Evolutionary conservation across 768 basidiomycete species (phyloP).

Genomic region (Xerocomellus dryophilus): DNA sequence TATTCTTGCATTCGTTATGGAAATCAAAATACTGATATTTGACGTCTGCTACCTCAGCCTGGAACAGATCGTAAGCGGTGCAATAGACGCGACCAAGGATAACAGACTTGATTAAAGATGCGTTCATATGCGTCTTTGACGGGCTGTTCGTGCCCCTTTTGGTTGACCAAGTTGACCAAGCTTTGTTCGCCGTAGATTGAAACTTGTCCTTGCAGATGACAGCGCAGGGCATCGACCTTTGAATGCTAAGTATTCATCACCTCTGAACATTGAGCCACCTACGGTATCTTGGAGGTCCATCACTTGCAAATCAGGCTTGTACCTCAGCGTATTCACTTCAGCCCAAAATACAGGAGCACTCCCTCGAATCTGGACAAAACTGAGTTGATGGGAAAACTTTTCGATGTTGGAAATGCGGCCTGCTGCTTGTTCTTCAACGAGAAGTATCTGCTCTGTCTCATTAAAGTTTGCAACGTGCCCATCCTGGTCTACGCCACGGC

Average conservation of each 20-base stretch:
- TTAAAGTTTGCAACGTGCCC: conserved; percentile 97
- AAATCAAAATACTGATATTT: conserved; percentile 97
- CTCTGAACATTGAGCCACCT: conserved; percentile 25
- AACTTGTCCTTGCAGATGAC: conserved; percentile 73
- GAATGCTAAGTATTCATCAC: conserved; percentile 1
- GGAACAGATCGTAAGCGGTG: not conserved
- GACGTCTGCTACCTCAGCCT: conserved; percentile 65
- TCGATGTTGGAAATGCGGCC: conserved; percentile 41
- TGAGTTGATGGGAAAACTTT: conserved; percentile 59
- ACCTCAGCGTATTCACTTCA: conserved; percentile 91
- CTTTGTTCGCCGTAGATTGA: conserved; percentile 72
- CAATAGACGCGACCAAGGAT: not conserved
- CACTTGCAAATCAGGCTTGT: conserved; percentile 93
- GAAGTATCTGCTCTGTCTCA: conserved; percentile 92
- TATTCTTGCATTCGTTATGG: conserved; percentile 89
- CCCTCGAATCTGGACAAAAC: conserved; percentile 92
- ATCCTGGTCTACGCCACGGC: conserved; percentile 83
- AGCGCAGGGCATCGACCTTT: conserved; percentile 66
- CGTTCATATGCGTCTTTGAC: conserved; percentile 95
- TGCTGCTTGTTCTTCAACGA: conserved; percentile 60
- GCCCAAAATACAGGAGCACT: conserved; percentile 96
- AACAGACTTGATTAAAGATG: conserved; percentile 57
- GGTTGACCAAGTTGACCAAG: conserved; percentile 90
- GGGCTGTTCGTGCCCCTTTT: conserved; percentile 88
- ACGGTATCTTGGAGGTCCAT: conserved; percentile 93